Base-by-base conservation (phyloP, 345 rosid genomes). In the Boechera retrofracta region DNA sequence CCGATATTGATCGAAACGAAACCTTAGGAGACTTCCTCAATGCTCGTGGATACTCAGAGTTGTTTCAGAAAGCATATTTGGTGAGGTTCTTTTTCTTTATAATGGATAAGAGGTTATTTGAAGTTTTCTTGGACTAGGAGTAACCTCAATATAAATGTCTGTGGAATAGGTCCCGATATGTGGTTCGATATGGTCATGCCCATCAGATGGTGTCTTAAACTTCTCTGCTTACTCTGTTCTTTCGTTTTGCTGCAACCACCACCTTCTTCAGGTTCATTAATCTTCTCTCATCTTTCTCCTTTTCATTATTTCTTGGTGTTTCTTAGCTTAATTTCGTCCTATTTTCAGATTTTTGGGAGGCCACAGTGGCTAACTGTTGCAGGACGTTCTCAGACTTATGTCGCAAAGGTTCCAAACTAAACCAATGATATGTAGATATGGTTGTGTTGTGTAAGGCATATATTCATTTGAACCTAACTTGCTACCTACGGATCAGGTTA, bases 151-250 rank as follows among this genome's bases (percentile, higher is more conserved):
- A 29, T 76, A 29, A 13, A 18, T 71, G 56, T 57, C 2, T 47
- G 52, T 33, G 65, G 35, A 68, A 1, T 55, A 94, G 98, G 85
- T 94, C 31, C 98, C 98, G 0, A 78, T 94, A 57, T 89, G 97
- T 76, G 94, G 97, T 70, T 94, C 97, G 5, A 89, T 90, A 71
- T 94, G 97, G 98, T 89, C 97, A 18, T 90, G 95, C 73, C 83
- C 93, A 55, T 80, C 91, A 21, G 90, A 94, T 57, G 86, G 89
- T 77, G 91, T 94, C 12, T 80, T 81, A 87, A 87, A 75, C 75
- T 90, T 91, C 82, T 86, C 98, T 44, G 97, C 97, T 69, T 91
- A 70, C 87, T 89, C 91, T 9, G 85, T 90, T 65, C 89, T 94
- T 77, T 90, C 95, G 8, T 94, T 94, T 85, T 92, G 90, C 78